Conservation (phyloP, 2,329 filamentous ascomycete genomes). For the Thermomyces lanuginosus region DNA sequence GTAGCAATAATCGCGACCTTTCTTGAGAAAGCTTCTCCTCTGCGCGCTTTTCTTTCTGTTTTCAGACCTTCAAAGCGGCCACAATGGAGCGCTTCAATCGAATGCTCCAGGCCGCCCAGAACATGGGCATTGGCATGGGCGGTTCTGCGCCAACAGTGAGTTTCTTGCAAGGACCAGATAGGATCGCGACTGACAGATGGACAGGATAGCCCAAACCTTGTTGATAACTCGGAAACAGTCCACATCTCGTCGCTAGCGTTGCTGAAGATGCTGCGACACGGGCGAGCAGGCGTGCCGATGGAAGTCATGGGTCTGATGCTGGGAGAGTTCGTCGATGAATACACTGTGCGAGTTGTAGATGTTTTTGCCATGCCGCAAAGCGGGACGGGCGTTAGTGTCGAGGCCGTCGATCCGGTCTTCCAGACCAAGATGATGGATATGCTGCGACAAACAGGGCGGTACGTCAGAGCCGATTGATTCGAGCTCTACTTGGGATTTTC, state of each 20-base stretch:
- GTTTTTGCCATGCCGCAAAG: constrained; percentile 99
- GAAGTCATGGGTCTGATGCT: constrained; percentile 99
- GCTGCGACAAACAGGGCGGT: constrained; percentile 93
- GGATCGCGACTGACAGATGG: constrained; percentile 2
- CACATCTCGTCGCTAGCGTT: constrained; percentile 96
- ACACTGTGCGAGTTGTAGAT: constrained; percentile 94
- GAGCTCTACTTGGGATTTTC: neutral
- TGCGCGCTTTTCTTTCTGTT: no score
- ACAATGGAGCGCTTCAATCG: constrained; percentile 83
- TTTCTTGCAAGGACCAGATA: constrained; percentile 5
- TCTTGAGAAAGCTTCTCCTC: no score
- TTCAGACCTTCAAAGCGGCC: constrained; percentile 8
- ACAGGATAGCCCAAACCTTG: constrained; percentile 76
- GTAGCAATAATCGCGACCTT: no score
- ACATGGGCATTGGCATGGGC: constrained; percentile 39
- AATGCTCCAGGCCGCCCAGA: constrained; percentile 61
- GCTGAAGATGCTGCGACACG: constrained; percentile 96
- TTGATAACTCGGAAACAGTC: constrained; percentile 98
- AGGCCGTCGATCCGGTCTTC: constrained; percentile 95
- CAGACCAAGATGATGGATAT: constrained; percentile 99
- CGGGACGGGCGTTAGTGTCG: constrained; percentile 92
- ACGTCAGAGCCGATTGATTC: constrained; percentile 15
- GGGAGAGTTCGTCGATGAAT: constrained; percentile 97
- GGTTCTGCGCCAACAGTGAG: constrained; percentile 24
- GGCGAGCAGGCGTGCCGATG: constrained; percentile 95